A percentile compares a stretch with the other conserved stretches of the same genome.
Evolutionary conservation across 78 protist genomes (phyloP).

Genomic region (Dictyostelium intermedium): DNA sequence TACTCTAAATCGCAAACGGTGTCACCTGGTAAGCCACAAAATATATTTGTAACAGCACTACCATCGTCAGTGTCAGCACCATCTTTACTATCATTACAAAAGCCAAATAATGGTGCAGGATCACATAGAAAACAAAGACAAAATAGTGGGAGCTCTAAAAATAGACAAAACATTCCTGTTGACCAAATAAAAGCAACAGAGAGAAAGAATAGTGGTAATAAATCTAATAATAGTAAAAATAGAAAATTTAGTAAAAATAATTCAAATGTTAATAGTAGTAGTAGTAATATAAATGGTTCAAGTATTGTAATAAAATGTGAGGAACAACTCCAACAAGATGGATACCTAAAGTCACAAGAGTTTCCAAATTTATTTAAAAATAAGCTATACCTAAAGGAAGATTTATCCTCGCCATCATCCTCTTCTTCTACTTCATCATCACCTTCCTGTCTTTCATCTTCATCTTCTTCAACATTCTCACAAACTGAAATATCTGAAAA

Average conservation of each 20-base stretch:
- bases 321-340: not conserved
- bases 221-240: not conserved
- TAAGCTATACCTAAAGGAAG: not conserved
- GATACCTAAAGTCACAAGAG: not conserved
- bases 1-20: conserved; percentile 65
- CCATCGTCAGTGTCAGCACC: conserved; percentile 72
- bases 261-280: not conserved
- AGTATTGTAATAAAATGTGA: not conserved
- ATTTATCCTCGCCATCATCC: not conserved
- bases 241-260: not conserved
- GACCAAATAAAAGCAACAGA: not conserved
- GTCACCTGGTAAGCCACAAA: conserved; percentile 21
- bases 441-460: not conserved
- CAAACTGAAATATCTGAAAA: not conserved
- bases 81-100: conserved; percentile 31
- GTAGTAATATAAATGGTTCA: not conserved
- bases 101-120: not conserved
- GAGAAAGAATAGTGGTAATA: not conserved
- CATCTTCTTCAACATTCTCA: not conserved
- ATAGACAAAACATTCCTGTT: not conserved
- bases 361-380: not conserved
- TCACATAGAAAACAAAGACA: conserved; percentile 19
- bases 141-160: conserved; percentile 2
- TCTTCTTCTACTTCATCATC: not conserved
- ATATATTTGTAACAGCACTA: not conserved